phyloP scores from a whole-genome alignment of 371 early-diverging fungal genomes.

The Zopfochytrium polystomum region DNA sequence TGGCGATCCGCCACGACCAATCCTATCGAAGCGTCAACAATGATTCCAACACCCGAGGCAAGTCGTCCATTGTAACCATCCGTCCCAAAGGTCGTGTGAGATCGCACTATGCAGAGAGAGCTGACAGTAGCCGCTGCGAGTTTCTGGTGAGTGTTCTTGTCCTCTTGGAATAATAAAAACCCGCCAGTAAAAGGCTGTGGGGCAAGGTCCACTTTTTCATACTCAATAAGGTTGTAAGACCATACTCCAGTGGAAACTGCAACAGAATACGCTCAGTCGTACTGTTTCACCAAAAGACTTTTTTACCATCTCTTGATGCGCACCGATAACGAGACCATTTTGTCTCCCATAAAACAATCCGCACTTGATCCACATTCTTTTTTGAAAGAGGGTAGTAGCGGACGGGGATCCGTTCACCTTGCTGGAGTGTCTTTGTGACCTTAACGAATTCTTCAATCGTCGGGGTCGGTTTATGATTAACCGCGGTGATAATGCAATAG shows the following conservation, averaged over 20 bases:
- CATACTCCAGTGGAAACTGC: not conserved
- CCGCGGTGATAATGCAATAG: slow-evolving; percentile 28
- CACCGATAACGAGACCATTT: slow-evolving; percentile 31
- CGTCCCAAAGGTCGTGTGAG: not conserved
- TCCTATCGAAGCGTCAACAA: slow-evolving; percentile 65
- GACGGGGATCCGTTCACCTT: slow-evolving; percentile 43
- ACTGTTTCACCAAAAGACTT: not conserved
- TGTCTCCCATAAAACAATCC: slow-evolving; percentile 30
- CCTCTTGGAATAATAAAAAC: not conserved
- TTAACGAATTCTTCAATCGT: slow-evolving; percentile 35
- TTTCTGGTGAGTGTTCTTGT: not conserved
- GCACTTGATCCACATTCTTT: slow-evolving; percentile 35
- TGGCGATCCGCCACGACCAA: slow-evolving; percentile 76
- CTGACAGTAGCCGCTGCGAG: not conserved
- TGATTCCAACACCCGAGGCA: slow-evolving; percentile 31
- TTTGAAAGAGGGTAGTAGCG: slow-evolving; percentile 40
- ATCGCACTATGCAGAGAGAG: not conserved
- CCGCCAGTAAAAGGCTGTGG: not conserved
- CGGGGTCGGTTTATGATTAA: slow-evolving; percentile 35
- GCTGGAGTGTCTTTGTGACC: slow-evolving; percentile 28
- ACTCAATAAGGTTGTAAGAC: not conserved
- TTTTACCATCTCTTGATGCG: not conserved
- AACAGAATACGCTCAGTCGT: no score
- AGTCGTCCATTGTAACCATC: not conserved
- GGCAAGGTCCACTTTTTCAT: not conserved